phyloP scores from a whole-genome alignment of 345 rosid species.

The Gossypium australe region DNA sequence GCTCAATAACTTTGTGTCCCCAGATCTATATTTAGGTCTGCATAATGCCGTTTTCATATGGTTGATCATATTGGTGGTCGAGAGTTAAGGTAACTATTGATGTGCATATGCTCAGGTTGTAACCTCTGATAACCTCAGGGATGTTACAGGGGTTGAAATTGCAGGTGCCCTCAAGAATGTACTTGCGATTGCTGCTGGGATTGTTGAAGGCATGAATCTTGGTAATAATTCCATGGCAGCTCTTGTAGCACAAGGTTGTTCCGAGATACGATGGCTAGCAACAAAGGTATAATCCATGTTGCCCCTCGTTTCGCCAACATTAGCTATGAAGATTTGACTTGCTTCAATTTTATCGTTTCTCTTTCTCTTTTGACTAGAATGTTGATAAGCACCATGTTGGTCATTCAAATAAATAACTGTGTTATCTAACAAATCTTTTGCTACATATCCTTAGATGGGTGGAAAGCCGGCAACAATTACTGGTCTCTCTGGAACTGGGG shows the following conservation, averaged over 20 bases:
- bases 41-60: not conserved
- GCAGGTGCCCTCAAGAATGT: constrained; percentile 95
- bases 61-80: not conserved
- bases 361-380: not conserved
- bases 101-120: constrained; percentile 46
- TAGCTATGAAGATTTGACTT: not conserved
- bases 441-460: constrained; percentile 61
- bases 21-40: not conserved
- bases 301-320: not conserved
- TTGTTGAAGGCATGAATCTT: constrained; percentile 87
- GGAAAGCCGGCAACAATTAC: constrained; percentile 86
- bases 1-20: constrained; percentile 1
- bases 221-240: constrained; percentile 99
- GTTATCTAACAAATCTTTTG: not conserved
- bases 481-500: constrained; percentile 92
- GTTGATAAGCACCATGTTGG: not conserved
- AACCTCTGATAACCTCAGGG: constrained; percentile 83
- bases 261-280: constrained; percentile 92
- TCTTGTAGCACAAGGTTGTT: constrained; percentile 91
- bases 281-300: constrained; percentile 51
- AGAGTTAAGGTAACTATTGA: constrained; percentile 8
- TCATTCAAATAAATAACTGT: not conserved
- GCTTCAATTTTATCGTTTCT: not conserved
- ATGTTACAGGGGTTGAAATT: constrained; percentile 95
- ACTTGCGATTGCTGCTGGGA: constrained; percentile 92